Evolutionary conservation across 1,284 basidiomycete genomes (phyloP).

Genomic region (Leccinum subspadiceum): DNA sequence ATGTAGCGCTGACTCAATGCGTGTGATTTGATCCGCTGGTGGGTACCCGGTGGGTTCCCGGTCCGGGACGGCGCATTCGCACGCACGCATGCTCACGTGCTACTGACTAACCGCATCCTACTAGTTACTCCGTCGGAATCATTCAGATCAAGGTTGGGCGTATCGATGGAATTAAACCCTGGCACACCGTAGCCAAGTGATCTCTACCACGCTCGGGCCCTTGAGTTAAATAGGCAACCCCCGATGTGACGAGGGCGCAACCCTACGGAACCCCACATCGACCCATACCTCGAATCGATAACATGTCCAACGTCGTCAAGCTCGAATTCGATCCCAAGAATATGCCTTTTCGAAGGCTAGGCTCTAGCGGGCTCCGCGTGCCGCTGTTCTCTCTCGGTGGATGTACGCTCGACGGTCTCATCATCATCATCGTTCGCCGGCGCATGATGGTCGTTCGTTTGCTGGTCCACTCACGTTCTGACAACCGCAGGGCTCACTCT

Average conservation of each 20-base stretch:
- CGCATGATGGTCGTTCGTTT: not conserved
- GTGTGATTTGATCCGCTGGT: not conserved
- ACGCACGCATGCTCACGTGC: not conserved
- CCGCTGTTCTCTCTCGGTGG: conserved; percentile 77
- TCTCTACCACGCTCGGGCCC: not conserved
- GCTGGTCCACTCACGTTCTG: not conserved
- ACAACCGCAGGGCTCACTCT: conserved; percentile 37
- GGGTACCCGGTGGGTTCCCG: not conserved
- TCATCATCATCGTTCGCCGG: not conserved
- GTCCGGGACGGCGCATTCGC: not conserved
- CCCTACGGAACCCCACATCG: not conserved
- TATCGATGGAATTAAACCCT: not conserved
- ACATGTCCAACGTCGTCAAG: conserved; percentile 19
- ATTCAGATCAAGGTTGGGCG: not conserved
- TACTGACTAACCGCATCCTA: not conserved
- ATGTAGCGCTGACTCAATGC: not conserved
- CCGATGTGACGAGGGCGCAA: not conserved
- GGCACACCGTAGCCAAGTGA: not conserved
- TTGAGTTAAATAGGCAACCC: not conserved
- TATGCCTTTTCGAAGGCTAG: conserved; percentile 74
- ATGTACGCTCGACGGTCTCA: conserved; percentile 42
- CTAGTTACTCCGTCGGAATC: not conserved
- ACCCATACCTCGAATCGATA: not conserved
- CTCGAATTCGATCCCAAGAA: conserved; percentile 52
- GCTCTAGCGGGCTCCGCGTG: conserved; percentile 69